These are phyloP conservation scores for Aspergillus alliaceus DNA, from an alignment of 2,329 filamentous ascomycete species.

Conservation along the genomic window DNA sequence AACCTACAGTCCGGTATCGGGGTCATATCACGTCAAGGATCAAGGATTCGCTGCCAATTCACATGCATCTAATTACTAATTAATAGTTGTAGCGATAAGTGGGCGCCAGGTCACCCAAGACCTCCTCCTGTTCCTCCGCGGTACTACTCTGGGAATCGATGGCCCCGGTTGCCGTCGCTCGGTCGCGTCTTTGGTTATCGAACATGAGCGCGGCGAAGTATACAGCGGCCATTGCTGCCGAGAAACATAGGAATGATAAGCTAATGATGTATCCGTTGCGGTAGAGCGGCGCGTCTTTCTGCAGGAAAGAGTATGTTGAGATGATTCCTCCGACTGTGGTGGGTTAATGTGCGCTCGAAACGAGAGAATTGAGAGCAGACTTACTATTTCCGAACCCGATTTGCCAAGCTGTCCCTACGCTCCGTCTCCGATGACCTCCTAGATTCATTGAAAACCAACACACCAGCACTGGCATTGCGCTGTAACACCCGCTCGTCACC, in stretches of 20 bases:
- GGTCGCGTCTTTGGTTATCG: constrained; percentile 44
- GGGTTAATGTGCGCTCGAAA: neutral
- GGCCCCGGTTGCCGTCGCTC: constrained; percentile 22
- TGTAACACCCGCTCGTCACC: constrained; percentile 75
- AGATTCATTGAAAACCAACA: constrained; percentile 84
- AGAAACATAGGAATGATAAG: constrained; percentile 70
- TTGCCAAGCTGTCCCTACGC: constrained; percentile 74
- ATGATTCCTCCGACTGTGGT: constrained; percentile 69
- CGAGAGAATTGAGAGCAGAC: constrained; percentile 5
- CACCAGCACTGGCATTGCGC: constrained; percentile 81
- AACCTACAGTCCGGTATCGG: neutral
- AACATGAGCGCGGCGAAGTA: constrained; percentile 39
- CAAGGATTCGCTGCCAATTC: neutral
- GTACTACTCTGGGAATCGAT: constrained; percentile 8
- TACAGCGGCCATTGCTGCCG: constrained; percentile 51
- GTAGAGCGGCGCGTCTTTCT: constrained; percentile 67
- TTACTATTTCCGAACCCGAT: constrained; percentile 70
- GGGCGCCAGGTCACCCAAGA: constrained; percentile 42
- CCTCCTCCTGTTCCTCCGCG: constrained; percentile 33
- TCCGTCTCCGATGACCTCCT: constrained; percentile 68
- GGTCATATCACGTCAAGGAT: neutral
- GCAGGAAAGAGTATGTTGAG: constrained; percentile 68
- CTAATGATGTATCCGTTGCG: constrained; percentile 74
- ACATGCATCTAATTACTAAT: neutral
- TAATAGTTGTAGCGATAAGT: constrained; percentile 43